Base-by-base conservation (phyloP, 2,329 filamentous ascomycete species). In the Didymella exigua region DNA sequence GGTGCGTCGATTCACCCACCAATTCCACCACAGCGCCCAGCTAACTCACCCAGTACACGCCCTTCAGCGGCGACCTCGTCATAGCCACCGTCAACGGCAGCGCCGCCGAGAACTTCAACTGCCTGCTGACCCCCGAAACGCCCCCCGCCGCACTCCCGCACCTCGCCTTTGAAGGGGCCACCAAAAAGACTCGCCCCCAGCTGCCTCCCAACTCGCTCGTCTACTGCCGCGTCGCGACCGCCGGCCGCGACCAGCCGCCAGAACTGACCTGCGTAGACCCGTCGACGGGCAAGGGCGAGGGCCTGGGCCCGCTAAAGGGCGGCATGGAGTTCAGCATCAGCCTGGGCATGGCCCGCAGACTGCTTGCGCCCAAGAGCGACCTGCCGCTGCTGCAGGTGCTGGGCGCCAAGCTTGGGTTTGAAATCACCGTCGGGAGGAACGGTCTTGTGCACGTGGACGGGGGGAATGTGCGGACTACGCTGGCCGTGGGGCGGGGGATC, bases 371-470 rank as follows among this genome's bases (percentile, higher is more conserved):
- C 65, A 82, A 83, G 36, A 80, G 79, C 13, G 82, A 85, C 3
- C 75, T 96, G 7, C 84, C 86, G 3, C 82, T 97, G 23, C 76
- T 98, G 52, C 90, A 96, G 60, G 89, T 91, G 69, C 78, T 98
- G 13, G 93, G 88, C 3, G 87, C 87, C 54, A 93, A 91, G 49
- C 76, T 96, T 13, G 87, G 89, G 18, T 99, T 98, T 73, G 95
- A 99, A 80, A 90, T 96, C 56, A 93, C 93, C 0, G 90, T 96
- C 8, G 95, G 95, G 16, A 86, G 91, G 69, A 99, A 99, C 75
- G 95, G 95, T 34, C 88, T 86, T 73, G 84, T 98, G 19, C 98
- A 95, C 92, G 89, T 98, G 13, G 88, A 93, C 69, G 92, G 89
- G 62, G 89, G 89, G 24, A 89, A 81, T 58, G 78, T 88, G 31